These are phyloP conservation scores for Dactylellina sp. DNA, from an alignment of 2,329 filamentous ascomycete species.

Conservation along the genomic window DNA sequence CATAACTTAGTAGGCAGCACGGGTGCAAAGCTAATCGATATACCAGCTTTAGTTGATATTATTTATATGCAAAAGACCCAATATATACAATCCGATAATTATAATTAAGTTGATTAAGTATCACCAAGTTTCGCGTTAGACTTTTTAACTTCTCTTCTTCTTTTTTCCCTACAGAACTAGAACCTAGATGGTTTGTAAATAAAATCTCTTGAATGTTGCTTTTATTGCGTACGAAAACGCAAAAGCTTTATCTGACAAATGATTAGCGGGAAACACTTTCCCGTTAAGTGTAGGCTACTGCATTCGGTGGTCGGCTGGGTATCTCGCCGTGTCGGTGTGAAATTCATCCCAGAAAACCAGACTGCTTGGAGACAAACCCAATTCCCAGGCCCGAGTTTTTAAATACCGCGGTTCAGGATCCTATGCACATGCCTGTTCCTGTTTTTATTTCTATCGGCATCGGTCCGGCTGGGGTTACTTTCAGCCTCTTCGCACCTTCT, in stretches of 20 bases:
- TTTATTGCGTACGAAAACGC: no score
- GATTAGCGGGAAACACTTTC: neutral
- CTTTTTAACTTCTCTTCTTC: no score
- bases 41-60: no score
- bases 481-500: conserved; percentile 17
- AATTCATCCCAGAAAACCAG: neutral
- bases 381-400: no score
- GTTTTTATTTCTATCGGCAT: neutral
- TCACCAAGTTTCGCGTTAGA: no score
- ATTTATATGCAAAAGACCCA: no score
- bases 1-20: neutral
- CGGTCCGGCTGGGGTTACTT: conserved; percentile 3
- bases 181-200: no score
- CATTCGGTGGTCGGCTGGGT: conserved; percentile 7
- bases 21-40: no score
- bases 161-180: no score
- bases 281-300: neutral
- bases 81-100: no score
- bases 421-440: conserved; percentile 17
- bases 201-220: no score
- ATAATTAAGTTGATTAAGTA: no score
- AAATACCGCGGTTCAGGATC: conserved; percentile 30
- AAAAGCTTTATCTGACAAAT: neutral
- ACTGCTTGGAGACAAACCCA: neutral
- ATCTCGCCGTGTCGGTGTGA: neutral